Evolutionary conservation across 139 green algal genomes (phyloP).

Genomic region (Tetradesmus obliquus): DNA sequence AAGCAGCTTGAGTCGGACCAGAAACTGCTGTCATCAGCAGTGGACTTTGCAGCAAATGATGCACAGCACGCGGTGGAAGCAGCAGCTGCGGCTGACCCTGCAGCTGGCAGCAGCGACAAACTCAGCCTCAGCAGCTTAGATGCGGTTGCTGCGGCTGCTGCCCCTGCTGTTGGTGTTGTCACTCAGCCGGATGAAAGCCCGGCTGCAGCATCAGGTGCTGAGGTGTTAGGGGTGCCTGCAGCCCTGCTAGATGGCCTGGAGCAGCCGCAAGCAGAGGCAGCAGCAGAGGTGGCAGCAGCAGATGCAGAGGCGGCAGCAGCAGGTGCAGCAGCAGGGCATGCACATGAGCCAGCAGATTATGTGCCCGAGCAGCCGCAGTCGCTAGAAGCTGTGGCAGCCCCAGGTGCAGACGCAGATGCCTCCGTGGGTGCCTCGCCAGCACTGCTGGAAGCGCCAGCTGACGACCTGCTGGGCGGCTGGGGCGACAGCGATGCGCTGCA

Average conservation of each 20-base stretch:
- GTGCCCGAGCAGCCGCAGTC: neutral
- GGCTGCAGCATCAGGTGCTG: slow-evolving; percentile 1
- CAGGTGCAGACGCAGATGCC: neutral
- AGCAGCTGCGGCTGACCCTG: neutral
- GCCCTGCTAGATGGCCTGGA: too few species aligned
- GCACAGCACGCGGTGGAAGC: neutral
- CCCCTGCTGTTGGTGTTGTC: neutral
- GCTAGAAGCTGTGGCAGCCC: neutral
- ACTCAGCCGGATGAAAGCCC: neutral
- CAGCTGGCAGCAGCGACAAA: neutral
- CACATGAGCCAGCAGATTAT: neutral
- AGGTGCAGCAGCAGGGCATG: neutral
- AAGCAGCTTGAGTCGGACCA: neutral
- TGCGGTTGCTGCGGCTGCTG: neutral
- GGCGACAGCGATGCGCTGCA: neutral
- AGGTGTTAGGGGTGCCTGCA: neutral
- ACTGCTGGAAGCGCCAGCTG: neutral
- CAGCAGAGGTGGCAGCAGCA: neutral
- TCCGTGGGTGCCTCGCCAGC: neutral
- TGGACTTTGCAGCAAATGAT: neutral
- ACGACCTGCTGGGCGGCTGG: neutral
- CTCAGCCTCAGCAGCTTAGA: neutral
- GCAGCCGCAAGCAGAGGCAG: neutral
- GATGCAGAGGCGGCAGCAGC: neutral
- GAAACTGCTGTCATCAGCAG: neutral